phyloP scores from a whole-genome alignment of 2,329 filamentous ascomycete species.

The Diaporthe sp. region DNA sequence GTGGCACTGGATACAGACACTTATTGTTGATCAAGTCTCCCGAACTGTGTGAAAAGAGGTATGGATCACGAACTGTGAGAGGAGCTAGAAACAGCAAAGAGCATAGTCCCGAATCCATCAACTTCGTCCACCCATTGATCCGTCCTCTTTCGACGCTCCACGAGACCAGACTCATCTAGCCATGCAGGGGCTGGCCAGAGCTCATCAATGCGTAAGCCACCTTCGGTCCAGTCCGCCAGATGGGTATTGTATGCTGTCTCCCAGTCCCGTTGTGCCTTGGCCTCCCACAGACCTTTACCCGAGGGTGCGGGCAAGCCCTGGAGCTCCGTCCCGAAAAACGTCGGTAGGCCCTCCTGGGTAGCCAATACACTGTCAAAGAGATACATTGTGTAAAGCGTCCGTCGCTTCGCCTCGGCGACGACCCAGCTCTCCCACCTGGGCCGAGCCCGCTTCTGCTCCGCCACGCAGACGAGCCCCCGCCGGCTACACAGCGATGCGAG shows the following conservation, averaged over 20 bases:
- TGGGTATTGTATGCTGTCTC: constrained; percentile 58
- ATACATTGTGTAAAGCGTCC: constrained; percentile 66
- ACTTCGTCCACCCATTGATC: constrained; percentile 64
- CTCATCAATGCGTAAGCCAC: constrained; percentile 62
- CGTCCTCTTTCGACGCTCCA: constrained; percentile 54
- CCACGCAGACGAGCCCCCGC: constrained; percentile 56
- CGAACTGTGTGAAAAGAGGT: neutral
- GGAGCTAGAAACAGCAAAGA: constrained; percentile 55
- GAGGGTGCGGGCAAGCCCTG: constrained; percentile 58
- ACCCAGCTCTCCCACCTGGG: constrained; percentile 69
- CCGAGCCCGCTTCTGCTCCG: constrained; percentile 44
- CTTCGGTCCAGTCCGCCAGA: constrained; percentile 58
- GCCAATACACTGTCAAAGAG: constrained; percentile 61
- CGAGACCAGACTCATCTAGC: constrained; percentile 49
- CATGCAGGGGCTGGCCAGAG: constrained; percentile 60
- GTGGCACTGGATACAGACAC: too few relatives aligned
- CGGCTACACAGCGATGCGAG: constrained; percentile 57
- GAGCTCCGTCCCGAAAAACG: constrained; percentile 65
- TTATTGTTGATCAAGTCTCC: neutral
- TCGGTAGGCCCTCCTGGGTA: constrained; percentile 57
- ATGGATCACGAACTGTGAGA: neutral
- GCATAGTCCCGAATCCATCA: constrained; percentile 68
- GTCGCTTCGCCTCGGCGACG: constrained; percentile 64
- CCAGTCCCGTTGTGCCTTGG: constrained; percentile 56
- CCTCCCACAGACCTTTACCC: constrained; percentile 59